Evolutionary conservation across 139 green algal genomes (phyloP).

Genomic region (Microglena sp.): DNA sequence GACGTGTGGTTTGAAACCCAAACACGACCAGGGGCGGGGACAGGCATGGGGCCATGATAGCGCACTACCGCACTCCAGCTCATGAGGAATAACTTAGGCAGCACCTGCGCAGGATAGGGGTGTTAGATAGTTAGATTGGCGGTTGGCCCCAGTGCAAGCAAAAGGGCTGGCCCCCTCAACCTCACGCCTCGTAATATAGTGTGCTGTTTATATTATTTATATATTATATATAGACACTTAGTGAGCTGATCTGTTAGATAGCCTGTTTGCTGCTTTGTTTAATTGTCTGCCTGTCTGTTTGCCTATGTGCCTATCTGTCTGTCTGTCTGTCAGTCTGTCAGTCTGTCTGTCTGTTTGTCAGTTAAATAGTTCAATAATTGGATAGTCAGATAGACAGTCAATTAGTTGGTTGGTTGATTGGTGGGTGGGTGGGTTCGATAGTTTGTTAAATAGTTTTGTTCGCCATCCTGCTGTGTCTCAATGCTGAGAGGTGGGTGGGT

Average conservation of each 20-base stretch:
- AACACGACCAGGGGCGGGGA: conserved; percentile 32
- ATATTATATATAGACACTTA: background rate
- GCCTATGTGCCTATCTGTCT: background rate
- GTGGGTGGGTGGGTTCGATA: no score
- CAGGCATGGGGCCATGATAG: conserved; percentile 82
- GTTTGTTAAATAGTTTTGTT: no score
- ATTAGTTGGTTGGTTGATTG: no score
- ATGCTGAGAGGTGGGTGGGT: no score
- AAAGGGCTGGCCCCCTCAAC: no score
- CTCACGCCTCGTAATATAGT: no score
- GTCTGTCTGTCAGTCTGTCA: background rate
- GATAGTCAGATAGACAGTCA: no score
- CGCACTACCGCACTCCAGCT: background rate
- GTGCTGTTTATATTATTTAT: background rate
- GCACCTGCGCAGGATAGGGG: conserved; percentile 3
- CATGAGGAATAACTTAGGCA: conserved; percentile 8
- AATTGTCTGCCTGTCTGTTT: background rate
- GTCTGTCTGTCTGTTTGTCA: background rate
- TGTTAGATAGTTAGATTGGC: background rate
- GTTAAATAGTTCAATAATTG: no score
- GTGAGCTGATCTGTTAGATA: background rate
- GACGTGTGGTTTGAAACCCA: conserved; percentile 98
- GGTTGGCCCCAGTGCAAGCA: no score
- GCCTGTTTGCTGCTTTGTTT: background rate
- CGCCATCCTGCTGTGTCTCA: no score